These are phyloP conservation scores for Pestalotiopsis sp. DNA, from an alignment of 2,329 filamentous ascomycete genomes.

Conservation along the genomic window DNA sequence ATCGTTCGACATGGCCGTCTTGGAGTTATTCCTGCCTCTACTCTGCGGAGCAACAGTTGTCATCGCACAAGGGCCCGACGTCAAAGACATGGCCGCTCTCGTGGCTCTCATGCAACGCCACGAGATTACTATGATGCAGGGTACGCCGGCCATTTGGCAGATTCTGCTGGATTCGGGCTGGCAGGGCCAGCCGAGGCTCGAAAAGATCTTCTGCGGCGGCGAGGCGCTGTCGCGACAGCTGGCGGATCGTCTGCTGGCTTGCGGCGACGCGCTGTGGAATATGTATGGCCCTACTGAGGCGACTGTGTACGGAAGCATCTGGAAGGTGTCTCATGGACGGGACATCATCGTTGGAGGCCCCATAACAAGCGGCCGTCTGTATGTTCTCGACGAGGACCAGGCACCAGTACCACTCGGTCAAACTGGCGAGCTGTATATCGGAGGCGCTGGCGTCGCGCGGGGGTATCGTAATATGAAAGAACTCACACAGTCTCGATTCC, in stretches of 20 bases:
- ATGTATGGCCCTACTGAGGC: constrained; percentile 33
- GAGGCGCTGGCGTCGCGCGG: constrained; percentile 30
- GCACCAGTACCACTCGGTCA: constrained; percentile 40
- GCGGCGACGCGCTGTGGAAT: constrained; percentile 31
- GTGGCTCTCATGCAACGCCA: constrained; percentile 34
- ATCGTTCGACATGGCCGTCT: constrained; percentile 35
- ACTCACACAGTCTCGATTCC: constrained; percentile 22
- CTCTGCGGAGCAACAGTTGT: constrained; percentile 33
- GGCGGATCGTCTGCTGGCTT: constrained; percentile 31
- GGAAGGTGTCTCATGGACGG: constrained; percentile 25
- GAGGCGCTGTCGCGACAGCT: constrained; percentile 29
- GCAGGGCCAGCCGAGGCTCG: constrained; percentile 23
- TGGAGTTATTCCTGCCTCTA: constrained; percentile 36
- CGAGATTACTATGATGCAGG: constrained; percentile 35
- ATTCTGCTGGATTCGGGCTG: constrained; percentile 27
- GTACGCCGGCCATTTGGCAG: constrained; percentile 39
- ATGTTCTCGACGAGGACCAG: constrained; percentile 41
- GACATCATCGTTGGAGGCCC: constrained; percentile 28
- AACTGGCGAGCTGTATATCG: constrained; percentile 35
- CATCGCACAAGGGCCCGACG: constrained; percentile 29
- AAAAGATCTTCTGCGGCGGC: constrained; percentile 29
- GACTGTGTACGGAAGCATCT: constrained; percentile 28
- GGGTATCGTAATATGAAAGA: constrained; percentile 34
- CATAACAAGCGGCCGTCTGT: constrained; percentile 37
- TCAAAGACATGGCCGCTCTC: constrained; percentile 35